These are phyloP conservation scores for Cryptosporidium felis DNA, from an alignment of 169 alveolate species.

Conservation along the genomic window DNA sequence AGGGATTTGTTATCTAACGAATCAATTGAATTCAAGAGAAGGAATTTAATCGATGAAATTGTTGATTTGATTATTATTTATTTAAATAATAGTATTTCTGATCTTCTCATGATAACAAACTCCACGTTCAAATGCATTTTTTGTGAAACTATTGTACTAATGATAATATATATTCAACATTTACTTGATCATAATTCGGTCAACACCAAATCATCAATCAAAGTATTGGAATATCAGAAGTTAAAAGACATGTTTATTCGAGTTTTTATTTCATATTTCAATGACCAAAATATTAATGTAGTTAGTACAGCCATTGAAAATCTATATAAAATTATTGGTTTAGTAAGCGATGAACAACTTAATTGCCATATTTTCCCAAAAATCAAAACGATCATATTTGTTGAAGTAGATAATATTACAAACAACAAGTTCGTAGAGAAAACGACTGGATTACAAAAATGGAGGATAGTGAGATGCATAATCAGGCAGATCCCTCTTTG, in stretches of 20 bases:
- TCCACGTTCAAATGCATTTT: conserved; percentile 11
- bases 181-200: background rate
- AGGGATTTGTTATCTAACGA: background rate
- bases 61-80: background rate
- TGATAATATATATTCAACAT: conserved; percentile 10
- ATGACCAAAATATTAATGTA: conserved; percentile 44
- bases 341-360: conserved; percentile 12
- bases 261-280: conserved; percentile 3
- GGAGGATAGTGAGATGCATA: conserved; percentile 54
- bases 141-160: conserved; percentile 4
- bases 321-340: background rate
- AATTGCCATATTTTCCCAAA: conserved; percentile 8
- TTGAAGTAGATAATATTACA: background rate
- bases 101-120: background rate
- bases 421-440: conserved; percentile 13
- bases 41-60: background rate
- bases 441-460: background rate
- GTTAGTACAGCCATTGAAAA: conserved; percentile 33
- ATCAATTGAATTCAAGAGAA: background rate
- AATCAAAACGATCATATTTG: conserved; percentile 18
- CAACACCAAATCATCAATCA: background rate
- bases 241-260: background rate
- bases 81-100: conserved; percentile 3
- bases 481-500: conserved; percentile 64
- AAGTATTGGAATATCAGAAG: background rate